These are phyloP conservation scores for Rutidosis leptorrhynchoides DNA, from an alignment of 129 eudicot genomes.

Conservation along the genomic window DNA sequence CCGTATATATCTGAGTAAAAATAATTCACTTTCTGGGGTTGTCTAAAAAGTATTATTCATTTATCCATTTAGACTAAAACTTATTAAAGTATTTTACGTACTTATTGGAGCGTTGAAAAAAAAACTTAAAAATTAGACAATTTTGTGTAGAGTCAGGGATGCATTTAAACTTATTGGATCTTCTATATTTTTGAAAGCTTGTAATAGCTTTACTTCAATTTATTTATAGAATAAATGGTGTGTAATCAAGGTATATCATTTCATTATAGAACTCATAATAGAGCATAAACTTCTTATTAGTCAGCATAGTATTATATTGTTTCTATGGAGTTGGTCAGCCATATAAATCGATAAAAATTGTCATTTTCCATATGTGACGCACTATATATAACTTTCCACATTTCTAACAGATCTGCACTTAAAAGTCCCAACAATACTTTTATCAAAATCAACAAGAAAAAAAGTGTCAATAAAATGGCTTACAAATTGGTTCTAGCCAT, in stretches of 20 bases:
- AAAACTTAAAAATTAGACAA: too few species aligned
- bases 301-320: neutral
- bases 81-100: too few species aligned
- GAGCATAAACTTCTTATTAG: neutral
- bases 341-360: slow-evolving; percentile 31
- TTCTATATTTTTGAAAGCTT: too few species aligned
- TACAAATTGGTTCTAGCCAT: slow-evolving; percentile 26
- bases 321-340: slow-evolving; percentile 40
- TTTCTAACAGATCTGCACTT: neutral
- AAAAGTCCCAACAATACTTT: neutral
- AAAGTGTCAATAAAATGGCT: slow-evolving; percentile 26
- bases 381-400: slow-evolving; percentile 32
- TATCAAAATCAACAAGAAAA: neutral
- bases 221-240: neutral
- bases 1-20: too few species aligned
- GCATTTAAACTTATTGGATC: neutral
- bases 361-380: slow-evolving; percentile 9
- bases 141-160: too few species aligned
- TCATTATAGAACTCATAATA: neutral
- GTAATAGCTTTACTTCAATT: too few species aligned
- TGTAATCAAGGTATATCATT: neutral
- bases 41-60: too few species aligned
- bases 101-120: too few species aligned
- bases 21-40: too few species aligned
- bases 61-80: too few species aligned